Conservation (phyloP, 352 stramenopile genomes). For the Phytophthora rubi region DNA sequence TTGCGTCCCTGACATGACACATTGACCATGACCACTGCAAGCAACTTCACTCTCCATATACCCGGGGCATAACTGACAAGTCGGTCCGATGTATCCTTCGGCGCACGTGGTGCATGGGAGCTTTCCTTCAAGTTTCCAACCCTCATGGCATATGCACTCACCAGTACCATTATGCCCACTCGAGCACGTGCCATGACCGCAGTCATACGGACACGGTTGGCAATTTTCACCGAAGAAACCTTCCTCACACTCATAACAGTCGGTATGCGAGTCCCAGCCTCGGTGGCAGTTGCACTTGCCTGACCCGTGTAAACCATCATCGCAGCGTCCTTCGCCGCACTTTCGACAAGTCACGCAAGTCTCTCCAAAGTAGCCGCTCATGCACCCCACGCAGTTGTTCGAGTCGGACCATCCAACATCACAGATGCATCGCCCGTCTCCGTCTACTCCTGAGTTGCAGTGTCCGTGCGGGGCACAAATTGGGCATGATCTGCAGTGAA, state of each 20-base stretch:
- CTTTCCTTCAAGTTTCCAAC: constrained; percentile 69
- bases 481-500: constrained; percentile 80
- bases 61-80: constrained; percentile 74
- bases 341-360: constrained; percentile 76
- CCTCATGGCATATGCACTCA: constrained; percentile 77
- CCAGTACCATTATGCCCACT: constrained; percentile 83
- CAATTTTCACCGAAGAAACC: constrained; percentile 86
- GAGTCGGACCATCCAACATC: constrained; percentile 87
- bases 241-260: constrained; percentile 87
- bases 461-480: constrained; percentile 87
- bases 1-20: constrained; percentile 54
- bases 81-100: constrained; percentile 77
- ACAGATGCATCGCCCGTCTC: constrained; percentile 86
- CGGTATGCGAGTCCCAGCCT: constrained; percentile 72
- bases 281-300: constrained; percentile 85
- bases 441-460: constrained; percentile 83
- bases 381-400: constrained; percentile 90
- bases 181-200: constrained; percentile 74
- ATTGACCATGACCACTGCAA: constrained; percentile 78
- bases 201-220: constrained; percentile 67
- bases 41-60: constrained; percentile 74
- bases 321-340: constrained; percentile 80
- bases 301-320: constrained; percentile 77
- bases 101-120: constrained; percentile 75
- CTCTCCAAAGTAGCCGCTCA: constrained; percentile 81